Evolutionary conservation across 441 rosid species (phyloP).

Genomic region (Jatropha multifida): DNA sequence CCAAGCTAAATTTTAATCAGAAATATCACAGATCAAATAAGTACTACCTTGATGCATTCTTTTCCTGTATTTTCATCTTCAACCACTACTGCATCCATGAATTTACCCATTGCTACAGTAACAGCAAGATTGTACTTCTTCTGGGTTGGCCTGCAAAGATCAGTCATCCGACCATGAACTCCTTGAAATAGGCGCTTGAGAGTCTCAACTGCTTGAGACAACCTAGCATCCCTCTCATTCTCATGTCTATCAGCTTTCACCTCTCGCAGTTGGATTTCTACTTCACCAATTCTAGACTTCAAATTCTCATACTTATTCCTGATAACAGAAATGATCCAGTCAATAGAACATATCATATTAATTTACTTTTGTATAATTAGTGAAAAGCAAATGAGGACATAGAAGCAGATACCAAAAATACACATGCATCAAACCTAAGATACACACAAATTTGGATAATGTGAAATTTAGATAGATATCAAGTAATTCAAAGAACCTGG

Average conservation of each 20-base stretch:
- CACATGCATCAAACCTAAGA: not conserved
- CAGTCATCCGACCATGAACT: slow-evolving; percentile 98
- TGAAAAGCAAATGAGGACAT: slow-evolving; percentile 11
- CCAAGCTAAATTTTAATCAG: slow-evolving; percentile 15
- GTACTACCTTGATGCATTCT: slow-evolving; percentile 93
- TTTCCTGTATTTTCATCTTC: slow-evolving; percentile 97
- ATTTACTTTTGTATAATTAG: slow-evolving; percentile 1
- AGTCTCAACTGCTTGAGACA: slow-evolving; percentile 91
- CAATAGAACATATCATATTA: not conserved
- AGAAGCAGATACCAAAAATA: slow-evolving; percentile 16
- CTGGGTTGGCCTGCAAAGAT: slow-evolving; percentile 91
- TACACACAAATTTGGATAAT: not conserved
- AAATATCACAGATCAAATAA: slow-evolving; percentile 16
- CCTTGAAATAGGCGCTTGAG: slow-evolving; percentile 93
- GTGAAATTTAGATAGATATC: not conserved
- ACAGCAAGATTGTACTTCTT: slow-evolving; percentile 97
- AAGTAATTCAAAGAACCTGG: slow-evolving; percentile 54
- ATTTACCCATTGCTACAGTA: slow-evolving; percentile 98
- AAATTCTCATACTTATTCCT: slow-evolving; percentile 75
- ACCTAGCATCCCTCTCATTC: slow-evolving; percentile 86
- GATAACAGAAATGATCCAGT: slow-evolving; percentile 26
- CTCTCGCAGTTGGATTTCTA: slow-evolving; percentile 89
- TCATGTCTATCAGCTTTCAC: slow-evolving; percentile 93
- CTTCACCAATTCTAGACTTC: slow-evolving; percentile 76
- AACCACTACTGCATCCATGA: slow-evolving; percentile 98